These are phyloP conservation scores for Zygosaccharomyces pseudobailii DNA, from an alignment of 1,139 yeast species.

Conservation along the genomic window DNA sequence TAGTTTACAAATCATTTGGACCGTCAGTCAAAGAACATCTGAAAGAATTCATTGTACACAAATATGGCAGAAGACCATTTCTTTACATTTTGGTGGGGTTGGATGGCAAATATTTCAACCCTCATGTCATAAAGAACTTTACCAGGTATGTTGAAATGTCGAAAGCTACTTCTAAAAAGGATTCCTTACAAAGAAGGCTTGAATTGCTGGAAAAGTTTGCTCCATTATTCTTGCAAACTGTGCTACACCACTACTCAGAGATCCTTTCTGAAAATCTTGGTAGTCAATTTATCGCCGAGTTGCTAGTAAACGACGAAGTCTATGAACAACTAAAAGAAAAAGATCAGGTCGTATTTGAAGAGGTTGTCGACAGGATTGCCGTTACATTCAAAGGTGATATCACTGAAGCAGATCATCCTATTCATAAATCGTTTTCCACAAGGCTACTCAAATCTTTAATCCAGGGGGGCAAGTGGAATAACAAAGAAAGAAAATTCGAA, in stretches of 20 bases:
- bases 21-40: conserved; percentile 55
- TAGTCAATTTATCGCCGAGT: conserved; percentile 75
- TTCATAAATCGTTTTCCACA: conserved; percentile 68
- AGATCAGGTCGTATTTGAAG: conserved; percentile 41
- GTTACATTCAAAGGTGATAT: conserved; percentile 65
- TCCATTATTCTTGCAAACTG: conserved; percentile 57
- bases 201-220: conserved; percentile 66
- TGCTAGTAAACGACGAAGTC: conserved; percentile 55
- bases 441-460: conserved; percentile 75
- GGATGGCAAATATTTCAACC: conserved; percentile 79
- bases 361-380: conserved; percentile 51
- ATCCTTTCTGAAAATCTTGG: conserved; percentile 70
- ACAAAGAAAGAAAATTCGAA: conserved; percentile 49
- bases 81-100: conserved; percentile 74
- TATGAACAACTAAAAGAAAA: conserved; percentile 44
- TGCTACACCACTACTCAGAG: conserved; percentile 46
- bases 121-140: conserved; percentile 58
- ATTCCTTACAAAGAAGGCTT: conserved; percentile 64
- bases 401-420: conserved; percentile 59
- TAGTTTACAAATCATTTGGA: conserved; percentile 67
- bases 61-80: conserved; percentile 85
- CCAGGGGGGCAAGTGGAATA: conserved; percentile 79
- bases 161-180: conserved; percentile 75
- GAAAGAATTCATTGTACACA: conserved; percentile 58
- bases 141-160: conserved; percentile 61